These are phyloP conservation scores for Saccharum spontaneum DNA, from an alignment of 176 grass and related monocot genomes.

Conservation along the genomic window DNA sequence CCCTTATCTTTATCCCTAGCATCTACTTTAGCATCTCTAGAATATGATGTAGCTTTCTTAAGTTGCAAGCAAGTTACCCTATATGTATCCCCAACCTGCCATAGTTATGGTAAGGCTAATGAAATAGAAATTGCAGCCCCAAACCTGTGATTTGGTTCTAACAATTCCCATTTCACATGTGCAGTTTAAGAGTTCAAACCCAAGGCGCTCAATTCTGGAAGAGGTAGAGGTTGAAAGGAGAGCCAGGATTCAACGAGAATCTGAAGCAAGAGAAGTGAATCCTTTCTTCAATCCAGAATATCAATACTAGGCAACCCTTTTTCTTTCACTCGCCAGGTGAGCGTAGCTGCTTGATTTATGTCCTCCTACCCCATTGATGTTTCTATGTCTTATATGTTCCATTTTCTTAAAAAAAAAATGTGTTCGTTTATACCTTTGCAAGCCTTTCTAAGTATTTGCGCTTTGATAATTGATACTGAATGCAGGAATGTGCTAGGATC, in stretches of 20 bases:
- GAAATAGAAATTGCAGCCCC: too few relatives aligned
- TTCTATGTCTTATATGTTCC: neutral
- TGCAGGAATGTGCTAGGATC: slow-evolving; percentile 7
- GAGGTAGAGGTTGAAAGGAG: slow-evolving; percentile 89
- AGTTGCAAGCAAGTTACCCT: too few relatives aligned
- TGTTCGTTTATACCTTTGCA: neutral
- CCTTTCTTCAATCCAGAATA: slow-evolving; percentile 61
- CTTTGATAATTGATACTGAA: neutral
- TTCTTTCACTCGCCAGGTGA: slow-evolving; percentile 8
- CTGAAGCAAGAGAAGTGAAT: slow-evolving; percentile 58
- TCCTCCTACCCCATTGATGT: neutral
- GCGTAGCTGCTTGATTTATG: neutral
- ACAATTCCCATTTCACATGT: neutral
- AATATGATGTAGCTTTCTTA: too few relatives aligned
- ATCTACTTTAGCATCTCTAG: too few relatives aligned
- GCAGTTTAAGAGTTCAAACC: slow-evolving; percentile 60
- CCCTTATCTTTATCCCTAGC: too few relatives aligned
- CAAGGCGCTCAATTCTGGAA: slow-evolving; percentile 74
- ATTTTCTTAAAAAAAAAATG: neutral
- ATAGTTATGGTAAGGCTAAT: too few relatives aligned
- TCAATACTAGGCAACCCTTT: slow-evolving; percentile 30
- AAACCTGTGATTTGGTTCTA: too few relatives aligned
- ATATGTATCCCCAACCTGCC: too few relatives aligned
- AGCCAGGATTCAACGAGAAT: slow-evolving; percentile 56
- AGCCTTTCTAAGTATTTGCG: neutral